Base-by-base conservation (phyloP, 805 yeast species). In the Saccharomycopsis javanensis region DNA sequence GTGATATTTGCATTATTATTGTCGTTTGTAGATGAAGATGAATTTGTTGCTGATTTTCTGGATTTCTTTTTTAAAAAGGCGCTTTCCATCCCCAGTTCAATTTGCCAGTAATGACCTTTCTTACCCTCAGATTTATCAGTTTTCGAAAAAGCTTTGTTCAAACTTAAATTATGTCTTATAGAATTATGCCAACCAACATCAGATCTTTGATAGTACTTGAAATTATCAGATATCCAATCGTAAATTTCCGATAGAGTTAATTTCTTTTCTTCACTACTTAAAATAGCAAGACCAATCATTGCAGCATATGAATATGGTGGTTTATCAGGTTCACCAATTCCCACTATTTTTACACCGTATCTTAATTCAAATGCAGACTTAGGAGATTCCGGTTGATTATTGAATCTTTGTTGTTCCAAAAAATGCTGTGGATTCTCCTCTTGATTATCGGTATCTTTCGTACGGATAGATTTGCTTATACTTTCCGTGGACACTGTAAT, bases 101-200 rank as follows among this genome's bases (percentile, higher is more conserved):
- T 86, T 64, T 85, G 82, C 99, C 99, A 92, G 69, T 85, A 92
- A 72, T 91, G 96, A 20, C 79, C 79, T 68, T 87, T 87, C 6
- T 92, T 90, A 71, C 86, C 95, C 63, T 86, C 85, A 11, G 97
- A 91, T 68, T 91, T 86, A 63, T 88, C 96, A 23, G 94, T 85
- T 71, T 92, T 92, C 53, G 86, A 77, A 67, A 92, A 92, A 0
- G 97, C 96, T 67, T 94, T 94, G 71, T 92, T 94, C 64, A 92
- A 77, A 11, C 97, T 89, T 31, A 92, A 74, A 64, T 94, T 92
- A 71, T 92, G 99, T 61, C 99, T 83, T 61, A 92, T 94, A 34
- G 97, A 91, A 71, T 92, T 92, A 71, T 92, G 97, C 99, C 99
- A 92, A 28, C 97, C 97, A 10, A 88, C 86, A 64, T 89, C 96